Evolutionary conservation across 768 basidiomycete species (phyloP), one percentile per base, ranked within the genome.

Genomic region (Leucocoprinus leucothites): DNA sequence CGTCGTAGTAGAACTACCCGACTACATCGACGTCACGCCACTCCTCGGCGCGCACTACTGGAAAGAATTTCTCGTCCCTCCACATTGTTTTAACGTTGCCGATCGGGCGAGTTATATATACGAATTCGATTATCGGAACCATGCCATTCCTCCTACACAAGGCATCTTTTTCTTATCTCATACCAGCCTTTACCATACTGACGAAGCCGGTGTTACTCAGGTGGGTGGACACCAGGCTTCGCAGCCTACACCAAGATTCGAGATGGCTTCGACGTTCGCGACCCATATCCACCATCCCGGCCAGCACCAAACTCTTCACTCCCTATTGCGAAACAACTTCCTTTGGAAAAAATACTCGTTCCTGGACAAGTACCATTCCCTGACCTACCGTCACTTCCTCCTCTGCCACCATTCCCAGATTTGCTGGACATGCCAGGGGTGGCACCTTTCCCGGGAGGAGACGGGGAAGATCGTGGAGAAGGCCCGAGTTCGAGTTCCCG

Each of bases 1-100:
- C 48, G 64, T 69, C 44, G 65, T 69, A 21, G 64, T 74, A 4
- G 67, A 72, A 57, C 61, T 74, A 6, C 63, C 67, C 0, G 58
- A 50, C 28, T 57, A 63, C 13, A 63, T 72, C 19, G 41, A 61
- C 3, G 67, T 70, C 11, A 51, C 60, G 28, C 60, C 56, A 2
- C 65, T 60, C 46, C 57, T 71, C 1, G 71, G 71, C 2, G 59
- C 63, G 9, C 70, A 73, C 21, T 42, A 55, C 6, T 65, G 65
- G 31, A 56, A 48, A 1, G 48, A 48, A 5, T 68, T 69, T 50
- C 57, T 69, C 9, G 31, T 67, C 65, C 53, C 56, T 65, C 19
- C 38, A 19, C 47, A 49, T 3, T 51, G 40, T 22, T 58, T 24
- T 31, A 57, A 54, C 4, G 49, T 22, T 9, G 57, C 57, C 8